Percentiles rank a stretch among this genome's conserved stretches.
These are phyloP conservation scores for Colletotrichum horii DNA, from an alignment of 2,329 filamentous ascomycete species.

Conservation along the genomic window DNA sequence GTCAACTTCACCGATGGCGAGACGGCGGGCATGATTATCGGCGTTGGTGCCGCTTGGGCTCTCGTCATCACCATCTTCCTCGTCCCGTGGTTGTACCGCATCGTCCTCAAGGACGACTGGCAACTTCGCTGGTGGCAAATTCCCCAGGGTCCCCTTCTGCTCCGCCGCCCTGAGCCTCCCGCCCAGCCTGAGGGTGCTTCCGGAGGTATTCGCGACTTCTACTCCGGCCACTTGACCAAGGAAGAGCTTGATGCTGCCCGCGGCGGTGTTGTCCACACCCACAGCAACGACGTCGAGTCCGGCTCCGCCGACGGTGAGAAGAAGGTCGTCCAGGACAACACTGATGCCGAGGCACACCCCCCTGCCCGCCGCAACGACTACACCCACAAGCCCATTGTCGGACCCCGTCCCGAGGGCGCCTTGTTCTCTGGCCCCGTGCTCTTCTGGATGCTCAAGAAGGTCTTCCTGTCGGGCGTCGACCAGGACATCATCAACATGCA, in stretches of 20 bases:
- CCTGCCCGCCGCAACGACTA: neutral
- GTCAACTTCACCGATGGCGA: conserved; percentile 28
- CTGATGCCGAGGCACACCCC: conserved; percentile 12
- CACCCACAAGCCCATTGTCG: conserved; percentile 30
- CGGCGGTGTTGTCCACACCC: neutral
- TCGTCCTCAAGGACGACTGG: conserved; percentile 61
- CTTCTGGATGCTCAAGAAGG: conserved; percentile 44
- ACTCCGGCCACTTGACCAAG: conserved; percentile 52
- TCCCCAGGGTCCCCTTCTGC: conserved; percentile 51
- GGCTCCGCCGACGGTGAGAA: conserved; percentile 27
- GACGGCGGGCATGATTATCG: conserved; percentile 53
- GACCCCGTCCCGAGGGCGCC: conserved; percentile 37
- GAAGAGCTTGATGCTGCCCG: conserved; percentile 47
- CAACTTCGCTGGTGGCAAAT: conserved; percentile 58
- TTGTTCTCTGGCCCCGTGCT: conserved; percentile 43
- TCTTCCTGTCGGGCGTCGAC: conserved; percentile 46
- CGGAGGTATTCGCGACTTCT: conserved; percentile 50
- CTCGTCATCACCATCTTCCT: conserved; percentile 52
- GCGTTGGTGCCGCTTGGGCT: conserved; percentile 49
- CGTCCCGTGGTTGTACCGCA: conserved; percentile 58
- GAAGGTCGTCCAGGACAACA: conserved; percentile 33
- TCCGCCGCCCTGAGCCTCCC: conserved; percentile 39
- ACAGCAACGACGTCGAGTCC: conserved; percentile 27
- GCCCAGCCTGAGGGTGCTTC: conserved; percentile 38
- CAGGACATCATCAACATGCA: conserved; percentile 35